Base-by-base conservation (phyloP, 192 early-diverging fungal genomes). In the Coemansia sp. region DNA sequence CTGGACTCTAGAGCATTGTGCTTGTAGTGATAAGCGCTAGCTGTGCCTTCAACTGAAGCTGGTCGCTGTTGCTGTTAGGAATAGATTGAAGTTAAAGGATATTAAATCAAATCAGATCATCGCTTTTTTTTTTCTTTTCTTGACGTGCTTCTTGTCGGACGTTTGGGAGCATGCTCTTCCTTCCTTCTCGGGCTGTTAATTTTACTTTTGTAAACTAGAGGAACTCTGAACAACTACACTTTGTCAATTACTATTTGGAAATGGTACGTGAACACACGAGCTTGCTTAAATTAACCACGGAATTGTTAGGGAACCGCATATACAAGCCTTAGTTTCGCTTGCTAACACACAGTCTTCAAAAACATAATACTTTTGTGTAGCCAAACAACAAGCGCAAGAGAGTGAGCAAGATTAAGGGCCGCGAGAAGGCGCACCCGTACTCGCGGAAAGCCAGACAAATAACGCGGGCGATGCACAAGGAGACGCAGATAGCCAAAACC, bases 21-120 rank as follows among this genome's bases (percentile, higher is more conserved):
- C 95, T 96, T 59, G 88, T 85, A 38, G 94, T 84, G 64, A 96
- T 93, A 45, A 87, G 46, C 5, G 90, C 90, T 7, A 91, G 88
- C 56, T 87, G 85, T 0, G 95, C 90, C 62, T 95, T 89, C 61
- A 95, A 87, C 34, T 86, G 70, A 23, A 94, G 81, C 73, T 96
- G 91, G 43, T 85, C 84, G 49, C 79, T 77, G 34, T 79, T 73
- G 61, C 91, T 83, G 79, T 96, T 93, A 4, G 95, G 95, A n/a
- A n/a, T n/a, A n/a, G n/a, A n/a, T n/a, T n/a, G n/a, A n/a, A 3
- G 29, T 29, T 1, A 1, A 29, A 29, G 29, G 29, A 29, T 29
- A 29, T 29, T 29, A 29, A 29, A 29, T 29, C 3, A 29, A 29
- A 46, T 46, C 17, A 46, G 14, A 46, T 46, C 43, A n/a, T 19